phyloP scores from a whole-genome alignment of 2,329 filamentous ascomycete genomes.

The Leptographium flavum region DNA sequence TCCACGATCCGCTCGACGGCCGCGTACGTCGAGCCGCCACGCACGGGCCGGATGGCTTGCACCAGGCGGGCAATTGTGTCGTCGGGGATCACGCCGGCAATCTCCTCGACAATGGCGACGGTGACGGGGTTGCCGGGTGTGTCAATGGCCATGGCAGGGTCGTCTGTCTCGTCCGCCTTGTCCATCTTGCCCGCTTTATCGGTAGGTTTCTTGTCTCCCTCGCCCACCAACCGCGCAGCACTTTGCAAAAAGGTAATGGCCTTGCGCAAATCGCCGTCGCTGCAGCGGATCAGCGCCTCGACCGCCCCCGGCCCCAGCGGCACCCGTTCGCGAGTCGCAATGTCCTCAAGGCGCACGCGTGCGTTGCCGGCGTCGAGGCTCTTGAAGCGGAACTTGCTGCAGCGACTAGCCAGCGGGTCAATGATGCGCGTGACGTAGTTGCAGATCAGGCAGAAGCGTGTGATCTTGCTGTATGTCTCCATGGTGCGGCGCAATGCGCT shows the following conservation, averaged over 20 bases:
- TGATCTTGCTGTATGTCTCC: slow-evolving; percentile 96
- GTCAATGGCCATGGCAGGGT: slow-evolving; percentile 46
- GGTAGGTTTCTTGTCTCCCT: neutral
- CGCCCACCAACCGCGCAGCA: slow-evolving; percentile 71
- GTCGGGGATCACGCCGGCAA: slow-evolving; percentile 84
- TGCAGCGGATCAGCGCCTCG: slow-evolving; percentile 71
- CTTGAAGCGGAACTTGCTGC: slow-evolving; percentile 97
- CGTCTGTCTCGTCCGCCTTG: slow-evolving; percentile 18
- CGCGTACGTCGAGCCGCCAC: slow-evolving; percentile 47
- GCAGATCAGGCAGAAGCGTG: slow-evolving; percentile 91
- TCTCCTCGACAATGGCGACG: slow-evolving; percentile 74
- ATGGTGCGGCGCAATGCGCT: slow-evolving; percentile 85
- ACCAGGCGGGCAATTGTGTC: slow-evolving; percentile 56
- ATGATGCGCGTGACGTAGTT: slow-evolving; percentile 99
- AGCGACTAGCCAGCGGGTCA: slow-evolving; percentile 83
- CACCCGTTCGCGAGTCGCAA: slow-evolving; percentile 68
- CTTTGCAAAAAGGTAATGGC: slow-evolving; percentile 95
- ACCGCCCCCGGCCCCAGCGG: slow-evolving; percentile 63
- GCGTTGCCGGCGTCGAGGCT: slow-evolving; percentile 79
- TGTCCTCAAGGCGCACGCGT: slow-evolving; percentile 62
- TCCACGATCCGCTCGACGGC: slow-evolving; percentile 67
- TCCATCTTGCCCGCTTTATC: neutral
- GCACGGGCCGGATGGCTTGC: slow-evolving; percentile 54
- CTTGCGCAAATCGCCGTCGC: slow-evolving; percentile 88
- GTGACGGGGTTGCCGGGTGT: slow-evolving; percentile 55